A percentile compares a stretch with the other conserved stretches of the same genome.
These are phyloP conservation scores for Vanderwaltozyma polyspora DNA, from an alignment of 805 yeast species.

Conservation along the genomic window DNA sequence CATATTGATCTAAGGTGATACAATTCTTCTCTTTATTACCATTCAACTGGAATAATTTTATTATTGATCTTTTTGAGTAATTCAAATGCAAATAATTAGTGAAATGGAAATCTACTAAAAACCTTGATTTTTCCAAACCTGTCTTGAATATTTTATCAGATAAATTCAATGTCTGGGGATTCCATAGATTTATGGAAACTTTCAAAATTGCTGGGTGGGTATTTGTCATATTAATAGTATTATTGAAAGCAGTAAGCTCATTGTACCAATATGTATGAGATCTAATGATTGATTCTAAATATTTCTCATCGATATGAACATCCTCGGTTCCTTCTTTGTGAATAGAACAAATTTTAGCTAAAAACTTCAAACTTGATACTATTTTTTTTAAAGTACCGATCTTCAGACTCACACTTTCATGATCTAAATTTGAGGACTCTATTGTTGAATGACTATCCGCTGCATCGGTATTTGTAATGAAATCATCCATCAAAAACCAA, in stretches of 20 bases:
- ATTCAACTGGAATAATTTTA: conserved; percentile 14
- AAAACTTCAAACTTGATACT: conserved; percentile 16
- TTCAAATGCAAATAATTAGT: conserved; percentile 15
- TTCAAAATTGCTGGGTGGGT: conserved; percentile 7
- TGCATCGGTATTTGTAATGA: conserved; percentile 2
- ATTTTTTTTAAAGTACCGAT: conserved; percentile 14
- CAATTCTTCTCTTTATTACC: conserved; percentile 1
- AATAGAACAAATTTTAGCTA: conserved; percentile 13
- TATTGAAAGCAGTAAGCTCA: not conserved
- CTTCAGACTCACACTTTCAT: conserved; percentile 6
- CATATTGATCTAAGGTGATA: conserved; percentile 1
- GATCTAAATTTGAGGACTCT: not conserved
- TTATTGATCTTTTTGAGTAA: conserved; percentile 16
- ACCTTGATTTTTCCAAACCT: conserved; percentile 19
- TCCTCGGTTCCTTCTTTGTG: conserved; percentile 9
- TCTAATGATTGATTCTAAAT: conserved; percentile 13
- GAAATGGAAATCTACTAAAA: conserved; percentile 24
- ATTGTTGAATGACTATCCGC: not conserved
- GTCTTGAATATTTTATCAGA: conserved; percentile 20
- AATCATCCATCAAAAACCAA: conserved; percentile 18
- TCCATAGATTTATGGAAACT: conserved; percentile 24
- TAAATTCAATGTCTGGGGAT: conserved; percentile 14
- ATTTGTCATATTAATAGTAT: conserved; percentile 1
- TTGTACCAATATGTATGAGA: conserved; percentile 10
- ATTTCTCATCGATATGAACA: conserved; percentile 11